These are phyloP conservation scores for Agaricus blazei DNA, from an alignment of 768 basidiomycete genomes.

Conservation along the genomic window DNA sequence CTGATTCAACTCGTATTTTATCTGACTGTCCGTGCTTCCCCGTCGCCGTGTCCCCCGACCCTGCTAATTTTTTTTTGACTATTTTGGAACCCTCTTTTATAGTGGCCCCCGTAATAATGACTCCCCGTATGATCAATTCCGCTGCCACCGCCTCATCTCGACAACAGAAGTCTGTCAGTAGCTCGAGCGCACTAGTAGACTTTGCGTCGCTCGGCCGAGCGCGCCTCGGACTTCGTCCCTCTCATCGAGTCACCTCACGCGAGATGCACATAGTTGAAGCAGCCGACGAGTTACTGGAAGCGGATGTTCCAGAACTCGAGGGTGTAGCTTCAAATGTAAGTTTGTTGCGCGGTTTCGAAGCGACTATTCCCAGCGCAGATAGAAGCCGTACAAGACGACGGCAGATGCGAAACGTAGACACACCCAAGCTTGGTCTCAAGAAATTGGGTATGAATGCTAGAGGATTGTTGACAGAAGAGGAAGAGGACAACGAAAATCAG, in stretches of 20 bases:
- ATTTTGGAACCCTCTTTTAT: slow-evolving; percentile 10
- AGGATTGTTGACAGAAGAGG: slow-evolving; percentile 58
- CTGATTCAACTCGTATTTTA: slow-evolving; percentile 67
- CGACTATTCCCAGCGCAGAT: slow-evolving; percentile 89
- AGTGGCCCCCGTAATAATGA: slow-evolving; percentile 91
- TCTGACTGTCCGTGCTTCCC: slow-evolving; percentile 57
- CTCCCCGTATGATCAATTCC: slow-evolving; percentile 73
- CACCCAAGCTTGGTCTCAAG: slow-evolving; percentile 72
- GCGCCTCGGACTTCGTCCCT: slow-evolving; percentile 53
- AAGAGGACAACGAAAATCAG: slow-evolving; percentile 47
- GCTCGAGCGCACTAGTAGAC: slow-evolving; percentile 43
- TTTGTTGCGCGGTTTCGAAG: slow-evolving; percentile 87
- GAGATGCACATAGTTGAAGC: slow-evolving; percentile 84
- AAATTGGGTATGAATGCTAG: slow-evolving; percentile 74
- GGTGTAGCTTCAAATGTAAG: slow-evolving; percentile 72
- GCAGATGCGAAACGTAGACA: slow-evolving; percentile 76
- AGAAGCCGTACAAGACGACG: slow-evolving; percentile 70
- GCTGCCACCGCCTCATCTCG: slow-evolving; percentile 64
- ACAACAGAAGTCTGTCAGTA: slow-evolving; percentile 28
- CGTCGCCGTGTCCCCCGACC: slow-evolving; percentile 2
- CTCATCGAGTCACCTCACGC: slow-evolving; percentile 70
- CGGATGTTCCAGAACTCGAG: slow-evolving; percentile 69
- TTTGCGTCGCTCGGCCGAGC: slow-evolving; percentile 80
- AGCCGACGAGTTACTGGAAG: slow-evolving; percentile 66
- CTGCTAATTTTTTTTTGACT: not conserved